Percentiles rank a stretch among this genome's conserved stretches.
These are phyloP conservation scores for Phytophthora palmivora DNA, from an alignment of 352 stramenopile species.

Conservation along the genomic window DNA sequence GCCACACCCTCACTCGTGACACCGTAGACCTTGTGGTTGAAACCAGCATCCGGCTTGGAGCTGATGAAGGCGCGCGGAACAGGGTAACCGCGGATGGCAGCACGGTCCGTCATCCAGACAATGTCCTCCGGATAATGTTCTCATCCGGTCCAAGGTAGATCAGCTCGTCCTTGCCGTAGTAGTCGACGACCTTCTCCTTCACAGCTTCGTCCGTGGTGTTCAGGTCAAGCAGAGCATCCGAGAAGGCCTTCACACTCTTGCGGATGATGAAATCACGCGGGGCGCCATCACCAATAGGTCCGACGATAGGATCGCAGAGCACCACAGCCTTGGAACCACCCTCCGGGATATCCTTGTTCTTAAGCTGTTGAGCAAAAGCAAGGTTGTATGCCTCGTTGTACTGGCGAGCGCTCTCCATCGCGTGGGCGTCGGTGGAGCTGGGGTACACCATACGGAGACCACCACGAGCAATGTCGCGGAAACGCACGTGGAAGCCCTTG, in stretches of 20 bases:
- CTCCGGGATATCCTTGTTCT: conserved; percentile 92
- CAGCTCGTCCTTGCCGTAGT: conserved; percentile 86
- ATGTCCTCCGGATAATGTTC: conserved; percentile 84
- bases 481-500: conserved; percentile 90
- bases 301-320: conserved; percentile 78
- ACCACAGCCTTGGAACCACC: conserved; percentile 87
- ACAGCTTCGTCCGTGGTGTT: conserved; percentile 80
- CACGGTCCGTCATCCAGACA: conserved; percentile 87
- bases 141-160: conserved; percentile 88
- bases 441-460: conserved; percentile 84
- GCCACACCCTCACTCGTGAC: conserved; percentile 85
- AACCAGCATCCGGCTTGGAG: conserved; percentile 83
- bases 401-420: conserved; percentile 72
- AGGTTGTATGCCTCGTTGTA: conserved; percentile 90
- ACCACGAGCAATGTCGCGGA: conserved; percentile 83
- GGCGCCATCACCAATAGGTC: conserved; percentile 74
- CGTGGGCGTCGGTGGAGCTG: conserved; percentile 64
- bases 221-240: conserved; percentile 80
- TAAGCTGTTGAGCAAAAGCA: conserved; percentile 86
- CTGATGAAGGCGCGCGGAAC: conserved; percentile 88
- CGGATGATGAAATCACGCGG: conserved; percentile 91
- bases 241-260: conserved; percentile 98
- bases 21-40: conserved; percentile 90
- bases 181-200: conserved; percentile 78
- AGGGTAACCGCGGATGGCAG: conserved; percentile 76